Evolutionary conservation across 768 basidiomycete species (phyloP).

Genomic region (button mushroom (Agaricus bisporus)): DNA sequence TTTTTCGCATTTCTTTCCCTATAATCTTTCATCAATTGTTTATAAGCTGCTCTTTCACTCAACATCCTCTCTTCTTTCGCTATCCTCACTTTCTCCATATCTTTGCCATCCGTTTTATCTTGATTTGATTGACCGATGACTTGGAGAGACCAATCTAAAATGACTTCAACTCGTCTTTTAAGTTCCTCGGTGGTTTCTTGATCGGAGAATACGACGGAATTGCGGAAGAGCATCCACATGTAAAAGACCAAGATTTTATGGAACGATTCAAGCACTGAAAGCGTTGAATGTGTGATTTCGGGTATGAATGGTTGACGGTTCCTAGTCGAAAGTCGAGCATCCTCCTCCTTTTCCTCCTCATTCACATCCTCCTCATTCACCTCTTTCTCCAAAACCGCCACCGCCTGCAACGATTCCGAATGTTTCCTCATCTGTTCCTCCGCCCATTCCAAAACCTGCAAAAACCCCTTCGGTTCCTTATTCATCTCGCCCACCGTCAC

Average conservation of each 20-base stretch:
- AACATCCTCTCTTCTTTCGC: background rate
- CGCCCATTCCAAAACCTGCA: constrained; percentile 35
- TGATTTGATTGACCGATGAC: background rate
- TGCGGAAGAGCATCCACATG: background rate
- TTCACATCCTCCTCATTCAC: too few relatives aligned
- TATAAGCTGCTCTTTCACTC: background rate
- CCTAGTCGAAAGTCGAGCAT: too few relatives aligned
- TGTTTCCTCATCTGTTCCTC: constrained; percentile 29
- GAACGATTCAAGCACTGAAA: too few relatives aligned
- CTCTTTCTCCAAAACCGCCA: background rate
- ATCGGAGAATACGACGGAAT: background rate
- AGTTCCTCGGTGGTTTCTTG: background rate
- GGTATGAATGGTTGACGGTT: too few relatives aligned
- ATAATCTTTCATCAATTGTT: too few relatives aligned
- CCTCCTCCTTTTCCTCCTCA: too few relatives aligned
- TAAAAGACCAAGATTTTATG: background rate
- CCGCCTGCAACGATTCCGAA: constrained; percentile 5
- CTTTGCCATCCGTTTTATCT: too few relatives aligned
- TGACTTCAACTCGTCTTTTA: constrained; percentile 6
- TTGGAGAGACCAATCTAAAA: constrained; percentile 5
- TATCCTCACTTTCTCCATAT: background rate
- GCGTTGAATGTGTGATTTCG: too few relatives aligned
- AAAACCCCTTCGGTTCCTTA: constrained; percentile 24
- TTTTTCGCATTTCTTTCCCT: too few relatives aligned
- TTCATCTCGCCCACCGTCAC: constrained; percentile 37